A percentile compares a stretch with the other conserved stretches of the same genome.
phyloP scores from a whole-genome alignment of 768 basidiomycete genomes.

The Calocera viscosa region DNA sequence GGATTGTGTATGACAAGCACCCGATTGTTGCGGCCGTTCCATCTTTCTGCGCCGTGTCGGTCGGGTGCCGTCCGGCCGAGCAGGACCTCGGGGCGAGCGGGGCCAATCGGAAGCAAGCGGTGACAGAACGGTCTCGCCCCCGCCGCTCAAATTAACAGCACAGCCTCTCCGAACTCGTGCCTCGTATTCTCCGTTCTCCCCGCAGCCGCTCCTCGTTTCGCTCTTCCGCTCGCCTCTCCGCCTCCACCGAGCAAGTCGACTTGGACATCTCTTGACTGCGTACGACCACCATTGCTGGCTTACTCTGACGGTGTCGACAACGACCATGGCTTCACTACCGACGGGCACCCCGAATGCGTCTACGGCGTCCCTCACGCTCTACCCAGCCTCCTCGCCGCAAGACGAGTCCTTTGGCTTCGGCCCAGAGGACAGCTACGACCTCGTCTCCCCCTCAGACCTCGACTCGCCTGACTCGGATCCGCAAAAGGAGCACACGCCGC shows the following conservation, averaged over 20 bases:
- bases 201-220: neutral
- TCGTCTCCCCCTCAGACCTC: neutral
- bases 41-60: neutral
- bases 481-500: neutral
- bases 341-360: neutral
- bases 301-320: neutral
- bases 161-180: neutral
- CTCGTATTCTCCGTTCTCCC: neutral
- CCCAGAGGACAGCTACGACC: neutral
- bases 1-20: neutral
- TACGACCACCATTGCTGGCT: neutral
- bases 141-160: neutral
- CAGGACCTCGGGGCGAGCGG: neutral
- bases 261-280: neutral
- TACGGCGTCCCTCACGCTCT: neutral
- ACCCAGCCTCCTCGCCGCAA: neutral
- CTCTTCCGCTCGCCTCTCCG: neutral
- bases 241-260: neutral
- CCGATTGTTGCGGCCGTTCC: neutral
- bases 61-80: neutral
- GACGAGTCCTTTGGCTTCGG: neutral
- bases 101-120: slow-evolving; percentile 5
- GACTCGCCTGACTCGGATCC: neutral
- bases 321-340: neutral
- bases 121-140: neutral